Base-by-base conservation (phyloP, 2,329 filamentous ascomycete species). In the Microascus cirrosus region DNA sequence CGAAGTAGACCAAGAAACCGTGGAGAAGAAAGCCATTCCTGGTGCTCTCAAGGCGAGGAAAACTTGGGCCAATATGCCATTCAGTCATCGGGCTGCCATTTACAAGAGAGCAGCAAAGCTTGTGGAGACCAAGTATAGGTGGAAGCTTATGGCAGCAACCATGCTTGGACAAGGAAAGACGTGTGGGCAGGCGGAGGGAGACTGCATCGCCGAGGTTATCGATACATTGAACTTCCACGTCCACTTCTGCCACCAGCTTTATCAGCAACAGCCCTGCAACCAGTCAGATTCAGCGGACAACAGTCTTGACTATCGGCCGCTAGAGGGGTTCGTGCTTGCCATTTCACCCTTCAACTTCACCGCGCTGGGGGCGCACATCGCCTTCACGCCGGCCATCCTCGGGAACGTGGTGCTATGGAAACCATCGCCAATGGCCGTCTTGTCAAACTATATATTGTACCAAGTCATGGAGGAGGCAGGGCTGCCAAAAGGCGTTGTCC, bases 91-190 rank as follows among this genome's bases (percentile, higher is more conserved):
- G 10, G 48, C 48, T 3, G 48, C 48, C 48, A 51, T 51, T n/a
- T 51, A 51, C 48, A 51, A 56, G 6, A 36, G 55, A 3, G 55
- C 55, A 2, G 55, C 55, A 0, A 56, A 0, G 55, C 55, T 56
- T 1, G 42, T 56, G 22, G 55, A 56, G 55, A 51, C 55, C 11
- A 56, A 52, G 42, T 56, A 56, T 28, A 52, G 55, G 3, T 56
- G 55, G 55, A 52, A 56, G 42, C 55, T 56, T 13, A 56, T 56
- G 55, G 55, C 55, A 12, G 55, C 55, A 20, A 56, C 55, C 0
- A 56, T 56, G 55, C 24, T 56, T 42, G 55, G 55, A 24, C 55
- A 56, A 20, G 55, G 55, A 15, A 56, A 56, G 55, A 56, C 55
- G 24, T 56, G 55, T 28, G 55, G 55, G 3, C 55, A 56, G 5